phyloP scores from a whole-genome alignment of 2,329 filamentous ascomycete species.

The Exophiala sp. region DNA sequence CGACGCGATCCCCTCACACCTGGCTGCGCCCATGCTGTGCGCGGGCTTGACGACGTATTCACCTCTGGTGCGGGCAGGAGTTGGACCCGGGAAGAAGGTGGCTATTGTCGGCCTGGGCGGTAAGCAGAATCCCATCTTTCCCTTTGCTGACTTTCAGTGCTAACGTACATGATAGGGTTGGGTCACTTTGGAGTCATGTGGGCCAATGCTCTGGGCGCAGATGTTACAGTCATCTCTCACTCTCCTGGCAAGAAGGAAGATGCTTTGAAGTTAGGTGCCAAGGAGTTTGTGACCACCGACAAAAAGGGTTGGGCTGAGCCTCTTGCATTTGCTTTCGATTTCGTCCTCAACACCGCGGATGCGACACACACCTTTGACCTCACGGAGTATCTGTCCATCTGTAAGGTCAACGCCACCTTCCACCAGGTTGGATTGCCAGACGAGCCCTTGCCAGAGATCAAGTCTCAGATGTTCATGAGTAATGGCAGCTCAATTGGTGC shows the following conservation, averaged over 20 bases:
- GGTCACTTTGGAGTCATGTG: conserved; percentile 70
- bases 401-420: conserved; percentile 55
- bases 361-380: conserved; percentile 67
- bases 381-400: conserved; percentile 48
- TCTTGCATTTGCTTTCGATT: conserved; percentile 56
- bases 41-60: conserved; percentile 78
- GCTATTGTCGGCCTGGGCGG: conserved; percentile 53
- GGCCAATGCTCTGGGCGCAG: conserved; percentile 63
- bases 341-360: conserved; percentile 70
- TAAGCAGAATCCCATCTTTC: too few relatives aligned
- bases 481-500: conserved; percentile 71
- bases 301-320: conserved; percentile 58
- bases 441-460: conserved; percentile 66
- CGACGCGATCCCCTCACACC: conserved; percentile 58
- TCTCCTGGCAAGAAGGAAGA: conserved; percentile 59
- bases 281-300: conserved; percentile 57
- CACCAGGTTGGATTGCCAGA: conserved; percentile 59
- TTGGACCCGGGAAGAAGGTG: conserved; percentile 60
- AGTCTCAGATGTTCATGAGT: conserved; percentile 68
- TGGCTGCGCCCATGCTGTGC: conserved; percentile 56
- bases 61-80: conserved; percentile 71
- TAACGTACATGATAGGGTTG: conserved; percentile 35
- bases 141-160: too few relatives aligned
- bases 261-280: conserved; percentile 57
- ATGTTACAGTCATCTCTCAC: conserved; percentile 61